Evolutionary conservation across 148 eudicot genomes (phyloP).

Genomic region (Chenopodium quinoa): DNA sequence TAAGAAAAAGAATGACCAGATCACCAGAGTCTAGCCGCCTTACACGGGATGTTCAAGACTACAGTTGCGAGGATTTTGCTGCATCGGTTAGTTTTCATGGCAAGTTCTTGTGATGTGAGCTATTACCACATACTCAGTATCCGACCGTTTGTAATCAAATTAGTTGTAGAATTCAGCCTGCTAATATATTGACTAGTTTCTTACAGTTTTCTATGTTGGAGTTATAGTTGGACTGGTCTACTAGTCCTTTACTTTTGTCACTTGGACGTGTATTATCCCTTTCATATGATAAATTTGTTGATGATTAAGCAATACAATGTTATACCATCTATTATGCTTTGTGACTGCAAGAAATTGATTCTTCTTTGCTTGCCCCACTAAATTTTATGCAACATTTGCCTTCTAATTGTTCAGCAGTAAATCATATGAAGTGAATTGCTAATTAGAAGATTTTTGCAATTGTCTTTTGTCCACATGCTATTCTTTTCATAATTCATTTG

Average conservation of each 20-base stretch:
- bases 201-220: background rate
- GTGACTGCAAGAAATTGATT: background rate
- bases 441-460: too few relatives aligned
- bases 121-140: background rate
- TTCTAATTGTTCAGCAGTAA: too few relatives aligned
- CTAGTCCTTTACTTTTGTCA: background rate
- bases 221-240: background rate
- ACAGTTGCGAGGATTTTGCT: background rate
- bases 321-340: background rate
- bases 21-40: background rate
- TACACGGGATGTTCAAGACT: background rate
- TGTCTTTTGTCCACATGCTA: too few relatives aligned
- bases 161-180: slow-evolving; percentile 6
- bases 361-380: background rate
- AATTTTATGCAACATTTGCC: too few relatives aligned
- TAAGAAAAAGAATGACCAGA: too few relatives aligned
- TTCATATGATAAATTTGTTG: background rate
- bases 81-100: background rate
- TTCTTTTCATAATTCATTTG: too few relatives aligned
- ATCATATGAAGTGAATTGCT: too few relatives aligned
- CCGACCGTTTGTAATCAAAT: background rate
- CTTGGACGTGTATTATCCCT: background rate
- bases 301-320: background rate
- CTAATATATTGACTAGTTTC: slow-evolving; percentile 6
- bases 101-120: slow-evolving; percentile 5